Conservation (phyloP, 2,329 filamentous ascomycete species). For the Talaromyces sp. region DNA sequence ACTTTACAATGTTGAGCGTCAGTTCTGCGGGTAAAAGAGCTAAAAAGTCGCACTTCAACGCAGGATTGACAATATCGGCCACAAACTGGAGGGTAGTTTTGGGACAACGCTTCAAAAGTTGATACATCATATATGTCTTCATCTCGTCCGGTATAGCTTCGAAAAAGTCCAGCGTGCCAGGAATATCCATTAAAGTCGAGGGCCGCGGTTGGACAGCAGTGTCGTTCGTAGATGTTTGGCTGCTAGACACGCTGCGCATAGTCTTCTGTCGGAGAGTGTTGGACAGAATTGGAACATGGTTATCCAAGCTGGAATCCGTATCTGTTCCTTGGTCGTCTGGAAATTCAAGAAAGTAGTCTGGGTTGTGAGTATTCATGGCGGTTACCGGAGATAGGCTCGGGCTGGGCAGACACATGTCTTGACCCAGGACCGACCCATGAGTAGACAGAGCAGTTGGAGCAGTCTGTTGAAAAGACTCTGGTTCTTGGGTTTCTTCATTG, state of each 20-base stretch:
- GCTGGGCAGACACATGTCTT: conserved; percentile 90
- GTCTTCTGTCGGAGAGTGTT: conserved; percentile 23
- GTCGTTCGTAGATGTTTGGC: not conserved
- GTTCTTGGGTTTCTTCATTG: conserved; percentile 24
- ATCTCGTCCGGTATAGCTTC: conserved; percentile 86
- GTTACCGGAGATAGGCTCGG: conserved; percentile 89
- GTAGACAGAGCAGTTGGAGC: conserved; percentile 39
- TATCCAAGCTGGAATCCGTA: conserved; percentile 43
- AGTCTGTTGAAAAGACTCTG: conserved; percentile 22
- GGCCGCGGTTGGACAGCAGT: conserved; percentile 28
- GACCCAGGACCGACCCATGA: conserved; percentile 68
- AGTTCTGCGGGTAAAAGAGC: conserved; percentile 79
- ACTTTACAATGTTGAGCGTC: conserved; percentile 80
- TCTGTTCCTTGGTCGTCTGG: conserved; percentile 39
- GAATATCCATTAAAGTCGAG: conserved; percentile 68
- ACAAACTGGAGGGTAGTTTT: conserved; percentile 86
- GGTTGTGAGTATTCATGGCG: conserved; percentile 60
- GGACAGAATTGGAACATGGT: conserved; percentile 28
- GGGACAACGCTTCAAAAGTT: conserved; percentile 81
- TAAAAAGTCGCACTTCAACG: conserved; percentile 90
- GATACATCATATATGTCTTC: conserved; percentile 96
- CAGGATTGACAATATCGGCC: conserved; percentile 86
- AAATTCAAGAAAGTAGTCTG: conserved; percentile 43
- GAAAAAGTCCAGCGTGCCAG: conserved; percentile 80
- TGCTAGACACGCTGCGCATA: not conserved